Conservation (phyloP, 768 basidiomycete genomes). For the Calocybe indica region DNA sequence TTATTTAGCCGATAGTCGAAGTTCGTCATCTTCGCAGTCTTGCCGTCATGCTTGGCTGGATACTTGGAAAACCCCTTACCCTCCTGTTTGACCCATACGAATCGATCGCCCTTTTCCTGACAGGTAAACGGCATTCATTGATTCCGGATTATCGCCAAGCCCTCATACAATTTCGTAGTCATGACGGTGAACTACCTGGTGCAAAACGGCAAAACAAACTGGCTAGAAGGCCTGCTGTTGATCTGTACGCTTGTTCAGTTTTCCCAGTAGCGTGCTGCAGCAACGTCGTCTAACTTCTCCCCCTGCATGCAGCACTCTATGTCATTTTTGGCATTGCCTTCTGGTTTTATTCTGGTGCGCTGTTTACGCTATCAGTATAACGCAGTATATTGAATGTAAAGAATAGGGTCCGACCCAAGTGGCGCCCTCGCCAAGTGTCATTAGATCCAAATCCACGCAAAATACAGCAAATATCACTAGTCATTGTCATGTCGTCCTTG, state of each 20-base stretch:
- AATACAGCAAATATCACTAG: too few species aligned
- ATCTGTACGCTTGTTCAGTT: constrained; percentile 36
- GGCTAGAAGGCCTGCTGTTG: constrained; percentile 75
- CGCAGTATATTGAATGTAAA: too few species aligned
- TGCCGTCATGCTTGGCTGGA: constrained; percentile 73
- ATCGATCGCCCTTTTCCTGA: constrained; percentile 51
- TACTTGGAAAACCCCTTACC: constrained; percentile 67
- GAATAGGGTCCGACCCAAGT: too few species aligned
- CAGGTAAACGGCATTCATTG: constrained; percentile 19
- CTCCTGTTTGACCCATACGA: constrained; percentile 86
- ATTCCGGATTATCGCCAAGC: too few species aligned
- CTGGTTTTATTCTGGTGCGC: constrained; percentile 51
- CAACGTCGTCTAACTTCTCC: too few species aligned
- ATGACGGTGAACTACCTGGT: constrained; percentile 83
- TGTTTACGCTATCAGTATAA: too few species aligned
- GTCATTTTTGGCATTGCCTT: constrained; percentile 65
- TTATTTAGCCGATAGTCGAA: background rate
- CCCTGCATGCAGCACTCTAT: constrained; percentile 33
- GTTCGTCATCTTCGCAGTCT: constrained; percentile 32
- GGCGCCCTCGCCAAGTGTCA: too few species aligned
- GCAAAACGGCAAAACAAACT: constrained; percentile 84
- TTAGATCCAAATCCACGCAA: too few species aligned
- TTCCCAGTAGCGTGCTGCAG: too few species aligned
- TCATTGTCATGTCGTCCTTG: too few species aligned
- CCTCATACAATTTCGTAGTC: constrained; percentile 33